These are phyloP conservation scores for Rhododendron griersonianum DNA, from an alignment of 148 eudicot genomes.

Conservation along the genomic window DNA sequence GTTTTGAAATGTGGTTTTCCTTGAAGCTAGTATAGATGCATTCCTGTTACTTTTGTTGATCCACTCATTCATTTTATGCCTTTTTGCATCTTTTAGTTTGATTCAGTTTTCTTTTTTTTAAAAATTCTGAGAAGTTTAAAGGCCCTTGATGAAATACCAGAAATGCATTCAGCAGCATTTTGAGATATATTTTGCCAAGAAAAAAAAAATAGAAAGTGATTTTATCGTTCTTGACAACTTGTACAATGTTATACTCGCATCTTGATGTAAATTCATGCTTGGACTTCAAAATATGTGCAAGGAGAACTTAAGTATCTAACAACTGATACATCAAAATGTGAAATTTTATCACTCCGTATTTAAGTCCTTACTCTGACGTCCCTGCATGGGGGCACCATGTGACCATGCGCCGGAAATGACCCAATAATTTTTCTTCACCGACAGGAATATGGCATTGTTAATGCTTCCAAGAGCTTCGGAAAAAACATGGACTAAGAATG, in stretches of 20 bases:
- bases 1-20: not conserved
- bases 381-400: not conserved
- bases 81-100: not conserved
- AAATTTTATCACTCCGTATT: not conserved
- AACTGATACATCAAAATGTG: not conserved
- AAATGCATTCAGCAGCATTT: no score
- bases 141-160: not conserved
- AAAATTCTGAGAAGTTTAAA: not conserved
- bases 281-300: not conserved
- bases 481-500: not conserved
- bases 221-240: no score
- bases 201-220: no score
- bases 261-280: no score
- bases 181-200: no score
- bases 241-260: no score
- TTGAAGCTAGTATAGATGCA: not conserved
- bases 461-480: not conserved
- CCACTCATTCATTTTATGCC: not conserved
- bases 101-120: not conserved
- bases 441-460: not conserved
- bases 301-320: not conserved
- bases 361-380: not conserved
- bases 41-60: not conserved
- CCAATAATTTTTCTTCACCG: not conserved
- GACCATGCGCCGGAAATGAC: not conserved